Percentiles rank a stretch among this genome's conserved stretches.
These are phyloP conservation scores for Laburnicola sp. DNA, from an alignment of 2,329 filamentous ascomycete genomes.

Conservation along the genomic window DNA sequence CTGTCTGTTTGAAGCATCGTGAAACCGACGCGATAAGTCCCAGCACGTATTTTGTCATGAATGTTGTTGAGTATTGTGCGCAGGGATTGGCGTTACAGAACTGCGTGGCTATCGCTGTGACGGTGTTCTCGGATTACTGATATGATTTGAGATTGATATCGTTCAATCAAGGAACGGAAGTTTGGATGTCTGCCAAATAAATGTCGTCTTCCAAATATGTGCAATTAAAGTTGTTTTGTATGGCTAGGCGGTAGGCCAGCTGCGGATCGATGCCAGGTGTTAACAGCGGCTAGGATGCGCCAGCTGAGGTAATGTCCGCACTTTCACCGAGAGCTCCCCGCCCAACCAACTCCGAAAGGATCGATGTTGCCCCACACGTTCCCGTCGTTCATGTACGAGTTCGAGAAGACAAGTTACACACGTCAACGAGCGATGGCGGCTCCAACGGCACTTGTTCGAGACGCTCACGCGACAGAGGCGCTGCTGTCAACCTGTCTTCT, in stretches of 20 bases:
- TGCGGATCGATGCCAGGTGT: background rate
- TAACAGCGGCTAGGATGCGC: background rate
- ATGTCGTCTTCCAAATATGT: background rate
- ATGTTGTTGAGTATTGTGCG: background rate
- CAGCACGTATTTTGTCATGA: background rate
- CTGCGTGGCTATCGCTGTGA: no score
- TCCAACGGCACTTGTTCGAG: background rate
- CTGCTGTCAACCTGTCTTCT: no score
- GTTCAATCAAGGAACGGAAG: no score
- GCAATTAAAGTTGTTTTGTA: background rate
- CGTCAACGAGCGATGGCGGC: background rate
- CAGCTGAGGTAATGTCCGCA: no score
- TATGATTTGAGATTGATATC: no score
- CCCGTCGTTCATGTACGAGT: background rate
- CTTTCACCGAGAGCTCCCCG: slow-evolving; percentile 5
- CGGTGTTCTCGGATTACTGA: no score
- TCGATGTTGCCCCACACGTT: slow-evolving; percentile 7
- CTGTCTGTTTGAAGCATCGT: background rate
- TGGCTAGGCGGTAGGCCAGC: background rate
- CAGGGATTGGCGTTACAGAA: no score
- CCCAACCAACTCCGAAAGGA: slow-evolving; percentile 1
- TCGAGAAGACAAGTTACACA: background rate
- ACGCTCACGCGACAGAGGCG: no score
- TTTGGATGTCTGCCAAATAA: background rate
- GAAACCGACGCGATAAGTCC: background rate